Evolutionary conservation across 2,329 filamentous ascomycete genomes (phyloP), one percentile per base, ranked within the genome.

Genomic region (Dendryphion nanum): DNA sequence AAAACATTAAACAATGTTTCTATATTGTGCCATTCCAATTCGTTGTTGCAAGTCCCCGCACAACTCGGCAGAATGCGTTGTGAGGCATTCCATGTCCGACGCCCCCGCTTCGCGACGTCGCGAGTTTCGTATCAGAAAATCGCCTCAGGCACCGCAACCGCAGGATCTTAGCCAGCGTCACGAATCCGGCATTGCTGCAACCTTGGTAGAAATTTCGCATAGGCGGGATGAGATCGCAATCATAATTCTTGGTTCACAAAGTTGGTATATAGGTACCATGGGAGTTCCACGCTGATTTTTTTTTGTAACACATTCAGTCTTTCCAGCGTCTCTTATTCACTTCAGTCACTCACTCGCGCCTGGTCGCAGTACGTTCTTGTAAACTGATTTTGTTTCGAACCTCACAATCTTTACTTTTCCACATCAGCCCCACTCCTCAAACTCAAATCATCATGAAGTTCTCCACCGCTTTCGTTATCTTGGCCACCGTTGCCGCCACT

Each of bases 71-170:
- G 34, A 48, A 44, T 17, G 18, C 21, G 42, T 19, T 50, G n/a
- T n/a, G 46, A 45, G 34, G 50, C 50, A 41, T 33, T 44, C 19
- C 29, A 31, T 36, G 51, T 49, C 41, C 37, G 40, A 20, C 30
- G 19, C 30, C 18, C 30, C 32, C 39, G 38, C 50, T 50, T 23
- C 33, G 21, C 29, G n/a, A 12, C 29, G 15, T 17, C 29, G 17
- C 4, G 36, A 24, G 55, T 58, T 54, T 57, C 55, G 55, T 30
- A 18, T 47, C 41, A 48, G 48, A 44, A 8, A n/a, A n/a, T n/a
- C n/a, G n/a, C n/a, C n/a, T n/a, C n/a, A n/a, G n/a, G n/a, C n/a
- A n/a, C n/a, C n/a, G n/a, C n/a, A n/a, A n/a, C n/a, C n/a, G n/a
- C n/a, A n/a, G n/a, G n/a, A n/a, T n/a, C n/a, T n/a, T n/a, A n/a